Base-by-base conservation (phyloP, 495 filamentous ascomycete genomes). In the Aspergillus bertholletiae region DNA sequence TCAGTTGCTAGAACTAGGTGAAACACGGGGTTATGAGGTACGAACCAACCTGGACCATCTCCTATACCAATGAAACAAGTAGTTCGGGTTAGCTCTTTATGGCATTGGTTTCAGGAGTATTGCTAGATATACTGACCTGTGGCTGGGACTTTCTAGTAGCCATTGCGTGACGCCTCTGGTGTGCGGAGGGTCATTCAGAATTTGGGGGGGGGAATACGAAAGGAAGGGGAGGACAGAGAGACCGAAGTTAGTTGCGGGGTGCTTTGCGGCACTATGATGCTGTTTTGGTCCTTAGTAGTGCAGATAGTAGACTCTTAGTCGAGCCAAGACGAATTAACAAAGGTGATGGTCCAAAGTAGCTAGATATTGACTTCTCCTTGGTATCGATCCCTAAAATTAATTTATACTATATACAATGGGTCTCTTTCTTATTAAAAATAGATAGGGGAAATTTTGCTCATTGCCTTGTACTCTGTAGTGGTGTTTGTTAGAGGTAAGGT, bases 11-110 rank as follows among this genome's bases (percentile, higher is more conserved):
- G 18, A 57, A 49, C 37, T 15, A 43, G 37, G 49, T 37, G 49
- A 56, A 11, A 61, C n/a, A 56, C 66, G 56, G 59, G 55, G 26
- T 34, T 44, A 50, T 61, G 62, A 65, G 63, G 67, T 74, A 87
- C 85, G 80, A 84, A 97, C 94, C 94, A 80, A 98, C 91, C 86
- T 98, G 93, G 58, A 96, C 89, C 94, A 98, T 98, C 83, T 98
- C 93, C 92, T 97, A 17, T 30, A n/a, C 22, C 2, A 5, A 43
- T 50, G 39, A 51, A 6, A 27, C 30, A 18, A 30, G 44, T 9
- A 20, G 49, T 39, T 51, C n/a, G 28, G 11, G 55, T 72, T 34
- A 74, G 58, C 45, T 57, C 22, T 17, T 17, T 5, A 13, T 32
- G 27, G 50, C 17, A 27, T 43, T 43, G 18, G 39, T 18, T 43